These are phyloP conservation scores for Pseudozyma hubeiensis DNA, from an alignment of 1,284 basidiomycete genomes.

Conservation along the genomic window DNA sequence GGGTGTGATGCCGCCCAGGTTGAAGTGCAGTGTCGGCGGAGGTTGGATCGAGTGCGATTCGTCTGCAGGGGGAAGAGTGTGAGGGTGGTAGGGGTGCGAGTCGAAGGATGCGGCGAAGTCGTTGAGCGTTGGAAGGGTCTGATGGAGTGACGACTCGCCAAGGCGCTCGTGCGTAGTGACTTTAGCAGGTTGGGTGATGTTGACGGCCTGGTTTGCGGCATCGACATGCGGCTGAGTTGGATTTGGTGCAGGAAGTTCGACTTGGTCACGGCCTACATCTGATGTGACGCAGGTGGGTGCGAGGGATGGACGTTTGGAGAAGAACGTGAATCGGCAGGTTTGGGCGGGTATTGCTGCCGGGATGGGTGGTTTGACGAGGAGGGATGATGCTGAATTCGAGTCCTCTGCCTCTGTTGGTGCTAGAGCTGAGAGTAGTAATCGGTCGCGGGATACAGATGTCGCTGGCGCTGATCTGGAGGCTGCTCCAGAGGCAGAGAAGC, in stretches of 20 bases:
- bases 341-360: not conserved
- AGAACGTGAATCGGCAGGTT: constrained; percentile 36
- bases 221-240: too few species aligned
- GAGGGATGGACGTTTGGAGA: constrained; percentile 7
- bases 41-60: constrained; percentile 33
- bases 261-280: not conserved
- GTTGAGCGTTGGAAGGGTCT: constrained; percentile 19
- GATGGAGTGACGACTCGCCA: not conserved
- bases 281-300: not conserved
- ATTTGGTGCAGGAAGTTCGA: too few species aligned
- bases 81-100: not conserved
- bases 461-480: not conserved
- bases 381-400: constrained; percentile 16
- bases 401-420: not conserved
- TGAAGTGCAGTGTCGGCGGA: constrained; percentile 36
- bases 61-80: not conserved
- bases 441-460: too few species aligned
- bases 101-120: constrained; percentile 3
- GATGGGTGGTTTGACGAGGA: constrained; percentile 16
- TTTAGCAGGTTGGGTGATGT: not conserved
- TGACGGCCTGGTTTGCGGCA: not conserved
- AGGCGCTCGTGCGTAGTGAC: not conserved
- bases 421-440: not conserved
- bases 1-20: constrained; percentile 16
- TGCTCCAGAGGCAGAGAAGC: not conserved